Conservation (phyloP, 768 basidiomycete species). For the Paxillus involutus region DNA sequence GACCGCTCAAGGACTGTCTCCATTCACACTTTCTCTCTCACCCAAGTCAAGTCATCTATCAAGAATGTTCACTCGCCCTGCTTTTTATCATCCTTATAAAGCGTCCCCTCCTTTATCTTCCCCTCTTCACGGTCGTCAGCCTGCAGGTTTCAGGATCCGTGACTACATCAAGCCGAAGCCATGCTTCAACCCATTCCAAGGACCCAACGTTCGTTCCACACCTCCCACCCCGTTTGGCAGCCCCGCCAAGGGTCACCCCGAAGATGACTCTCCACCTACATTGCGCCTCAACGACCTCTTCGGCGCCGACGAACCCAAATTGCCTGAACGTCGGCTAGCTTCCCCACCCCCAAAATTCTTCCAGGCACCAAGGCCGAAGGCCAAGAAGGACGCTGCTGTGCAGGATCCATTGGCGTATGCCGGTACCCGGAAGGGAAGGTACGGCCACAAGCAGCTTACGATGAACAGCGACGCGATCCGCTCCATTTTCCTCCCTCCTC, state of each 20-base stretch:
- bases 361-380: background rate
- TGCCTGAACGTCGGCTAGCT: background rate
- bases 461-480: conserved; percentile 1
- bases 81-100: conserved; percentile 15
- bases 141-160: conserved; percentile 29
- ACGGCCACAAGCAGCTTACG: conserved; percentile 18
- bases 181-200: conserved; percentile 21
- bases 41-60: background rate
- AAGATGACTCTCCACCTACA: conserved; percentile 11
- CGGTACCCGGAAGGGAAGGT: conserved; percentile 9
- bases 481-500: background rate
- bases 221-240: conserved; percentile 16
- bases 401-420: background rate
- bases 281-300: conserved; percentile 5
- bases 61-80: conserved; percentile 19
- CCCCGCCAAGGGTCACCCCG: conserved; percentile 7
- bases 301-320: background rate
- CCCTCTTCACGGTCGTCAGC: conserved; percentile 1
- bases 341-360: background rate
- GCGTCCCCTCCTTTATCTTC: conserved; percentile 2
- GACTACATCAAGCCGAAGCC: conserved; percentile 15
- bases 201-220: conserved; percentile 10
- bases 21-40: background rate
- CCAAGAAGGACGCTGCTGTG: background rate
- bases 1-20: background rate